Percentiles rank a stretch among this genome's conserved stretches.
These are phyloP conservation scores for Euphorbia pulcherrima DNA, from an alignment of 345 rosid species.

Conservation along the genomic window DNA sequence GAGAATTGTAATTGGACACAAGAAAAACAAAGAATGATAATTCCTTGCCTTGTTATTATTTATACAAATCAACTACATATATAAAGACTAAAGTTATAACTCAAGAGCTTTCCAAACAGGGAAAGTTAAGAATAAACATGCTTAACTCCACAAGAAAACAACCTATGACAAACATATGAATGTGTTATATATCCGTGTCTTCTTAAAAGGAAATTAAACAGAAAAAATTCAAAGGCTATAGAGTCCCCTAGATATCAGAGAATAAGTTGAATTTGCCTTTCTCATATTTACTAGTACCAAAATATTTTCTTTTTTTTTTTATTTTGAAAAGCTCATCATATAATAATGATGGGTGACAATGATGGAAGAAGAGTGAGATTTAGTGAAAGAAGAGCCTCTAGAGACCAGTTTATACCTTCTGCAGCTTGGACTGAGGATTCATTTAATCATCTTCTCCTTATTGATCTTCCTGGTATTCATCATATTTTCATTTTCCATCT, in stretches of 20 bases:
- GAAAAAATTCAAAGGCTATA: not conserved
- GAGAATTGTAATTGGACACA: not conserved
- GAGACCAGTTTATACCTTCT: conserved; percentile 32
- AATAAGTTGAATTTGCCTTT: too few species aligned
- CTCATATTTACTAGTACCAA: too few species aligned
- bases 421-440: conserved; percentile 48
- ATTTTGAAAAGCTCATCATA: too few species aligned
- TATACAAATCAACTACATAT: not conserved
- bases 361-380: conserved; percentile 8
- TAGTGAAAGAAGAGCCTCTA: not conserved
- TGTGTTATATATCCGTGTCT: not conserved
- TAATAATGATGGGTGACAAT: conserved; percentile 21
- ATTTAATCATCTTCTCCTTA: conserved; percentile 36
- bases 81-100: too few species aligned
- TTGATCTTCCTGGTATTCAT: conserved; percentile 58
- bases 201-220: too few species aligned
- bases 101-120: not conserved
- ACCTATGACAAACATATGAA: not conserved
- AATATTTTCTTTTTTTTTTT: too few species aligned
- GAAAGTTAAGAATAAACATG: conserved; percentile 23
- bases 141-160: conserved; percentile 3
- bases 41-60: not conserved
- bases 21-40: conserved; percentile 31
- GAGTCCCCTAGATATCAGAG: too few species aligned
- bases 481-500: too few species aligned